phyloP scores from a whole-genome alignment of 495 filamentous ascomycete genomes.

The Penicillium longicatenatum region DNA sequence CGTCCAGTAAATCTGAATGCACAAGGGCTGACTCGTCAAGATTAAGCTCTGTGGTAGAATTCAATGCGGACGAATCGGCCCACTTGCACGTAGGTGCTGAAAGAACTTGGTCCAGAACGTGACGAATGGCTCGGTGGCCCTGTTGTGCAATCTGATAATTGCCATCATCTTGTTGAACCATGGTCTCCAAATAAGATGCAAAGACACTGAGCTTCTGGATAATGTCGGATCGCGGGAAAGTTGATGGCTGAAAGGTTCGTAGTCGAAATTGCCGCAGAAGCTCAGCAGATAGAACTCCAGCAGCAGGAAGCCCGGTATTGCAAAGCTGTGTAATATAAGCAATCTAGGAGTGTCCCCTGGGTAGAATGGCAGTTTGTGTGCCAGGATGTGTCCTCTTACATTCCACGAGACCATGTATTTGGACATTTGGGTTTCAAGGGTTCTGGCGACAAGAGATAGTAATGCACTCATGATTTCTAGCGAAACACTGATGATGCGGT shows the following conservation, averaged over 20 bases:
- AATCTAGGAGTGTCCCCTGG: not conserved
- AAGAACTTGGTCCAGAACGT: conserved; percentile 31
- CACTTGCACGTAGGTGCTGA: conserved; percentile 8
- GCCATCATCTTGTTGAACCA: conserved; percentile 22
- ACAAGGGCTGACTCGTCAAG: not conserved
- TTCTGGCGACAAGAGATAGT: conserved; percentile 28
- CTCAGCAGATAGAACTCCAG: conserved; percentile 58
- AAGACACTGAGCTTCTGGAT: conserved; percentile 62
- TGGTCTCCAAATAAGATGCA: conserved; percentile 26
- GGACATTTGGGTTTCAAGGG: not conserved
- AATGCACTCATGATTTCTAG: conserved; percentile 47
- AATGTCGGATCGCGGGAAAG: conserved; percentile 55
- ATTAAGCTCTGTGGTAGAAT: not conserved
- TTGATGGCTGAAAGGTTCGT: not conserved
- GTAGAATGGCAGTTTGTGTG: not conserved
- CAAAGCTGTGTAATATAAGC: conserved; percentile 6
- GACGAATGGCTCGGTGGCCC: conserved; percentile 25
- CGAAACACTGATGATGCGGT: conserved; percentile 47
- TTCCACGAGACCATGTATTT: conserved; percentile 6
- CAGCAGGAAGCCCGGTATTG: conserved; percentile 50
- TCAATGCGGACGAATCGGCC: not conserved
- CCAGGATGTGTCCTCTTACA: conserved; percentile 4
- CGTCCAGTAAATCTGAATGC: conserved; percentile 8
- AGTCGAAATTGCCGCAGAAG: conserved; percentile 35
- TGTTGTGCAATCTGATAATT: conserved; percentile 26